Conservation (phyloP, 1,139 yeast species). For the Sugiyamaella paludigena region DNA sequence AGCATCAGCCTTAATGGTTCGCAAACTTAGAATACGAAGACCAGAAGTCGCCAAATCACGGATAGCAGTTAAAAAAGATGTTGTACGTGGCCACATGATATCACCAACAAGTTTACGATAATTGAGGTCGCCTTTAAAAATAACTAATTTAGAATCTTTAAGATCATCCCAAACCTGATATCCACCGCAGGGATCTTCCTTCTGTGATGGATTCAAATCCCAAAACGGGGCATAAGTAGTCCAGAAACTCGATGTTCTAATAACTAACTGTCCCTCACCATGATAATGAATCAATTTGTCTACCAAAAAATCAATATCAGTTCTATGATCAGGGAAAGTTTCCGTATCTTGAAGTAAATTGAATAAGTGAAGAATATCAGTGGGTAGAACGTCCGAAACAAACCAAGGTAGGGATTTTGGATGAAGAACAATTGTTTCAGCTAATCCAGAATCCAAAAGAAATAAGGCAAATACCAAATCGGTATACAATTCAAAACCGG, state of each 20-base stretch:
- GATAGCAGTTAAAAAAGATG: conserved; percentile 68
- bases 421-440: conserved; percentile 67
- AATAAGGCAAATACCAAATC: conserved; percentile 76
- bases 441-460: conserved; percentile 67
- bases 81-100: conserved; percentile 79
- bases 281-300: conserved; percentile 50
- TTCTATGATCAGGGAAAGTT: conserved; percentile 52
- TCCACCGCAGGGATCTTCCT: conserved; percentile 56
- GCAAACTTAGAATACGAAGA: conserved; percentile 65
- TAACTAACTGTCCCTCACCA: conserved; percentile 48
- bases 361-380: conserved; percentile 65
- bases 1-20: conserved; percentile 98
- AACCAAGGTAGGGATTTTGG: conserved; percentile 95
- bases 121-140: conserved; percentile 94
- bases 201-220: conserved; percentile 49
- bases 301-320: conserved; percentile 48
- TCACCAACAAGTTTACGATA: conserved; percentile 93
- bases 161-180: conserved; percentile 51
- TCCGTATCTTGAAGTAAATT: conserved; percentile 52
- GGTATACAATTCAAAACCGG: conserved; percentile 92
- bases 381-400: conserved; percentile 91
- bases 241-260: conserved; percentile 80
- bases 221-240: conserved; percentile 70
- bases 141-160: conserved; percentile 61
- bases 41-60: conserved; percentile 61